A percentile compares a stretch with the other conserved stretches of the same genome.
These are phyloP conservation scores for Chaetomium cochliodes DNA, from an alignment of 495 filamentous ascomycete species.

Conservation along the genomic window DNA sequence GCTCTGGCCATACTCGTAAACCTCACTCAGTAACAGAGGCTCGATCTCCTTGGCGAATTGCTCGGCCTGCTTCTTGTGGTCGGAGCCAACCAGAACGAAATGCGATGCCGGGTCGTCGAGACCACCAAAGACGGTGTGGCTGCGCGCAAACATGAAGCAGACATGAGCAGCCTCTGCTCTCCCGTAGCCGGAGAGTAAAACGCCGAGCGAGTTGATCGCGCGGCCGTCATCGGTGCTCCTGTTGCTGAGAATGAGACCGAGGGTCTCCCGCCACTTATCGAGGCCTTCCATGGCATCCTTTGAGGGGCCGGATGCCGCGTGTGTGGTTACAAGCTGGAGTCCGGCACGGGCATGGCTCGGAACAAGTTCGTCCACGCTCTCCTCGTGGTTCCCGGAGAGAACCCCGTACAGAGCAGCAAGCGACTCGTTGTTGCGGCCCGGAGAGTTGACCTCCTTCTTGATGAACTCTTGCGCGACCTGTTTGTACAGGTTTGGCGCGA, in stretches of 20 bases:
- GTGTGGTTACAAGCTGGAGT: conserved; percentile 79
- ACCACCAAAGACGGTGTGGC: conserved; percentile 67
- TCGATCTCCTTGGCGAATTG: conserved; percentile 76
- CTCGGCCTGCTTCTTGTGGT: conserved; percentile 65
- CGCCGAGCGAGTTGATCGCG: conserved; percentile 76
- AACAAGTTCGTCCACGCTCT: conserved; percentile 95
- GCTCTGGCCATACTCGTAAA: conserved; percentile 83
- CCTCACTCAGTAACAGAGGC: conserved; percentile 81
- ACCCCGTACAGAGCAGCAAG: conserved; percentile 89
- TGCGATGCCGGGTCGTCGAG: conserved; percentile 76
- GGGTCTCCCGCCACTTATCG: conserved; percentile 89
- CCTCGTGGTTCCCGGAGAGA: conserved; percentile 89
- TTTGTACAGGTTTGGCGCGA: conserved; percentile 68
- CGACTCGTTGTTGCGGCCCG: conserved; percentile 73
- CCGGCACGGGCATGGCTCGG: conserved; percentile 89
- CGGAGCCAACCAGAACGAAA: conserved; percentile 79
- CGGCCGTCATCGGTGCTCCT: conserved; percentile 73
- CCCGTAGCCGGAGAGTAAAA: conserved; percentile 80
- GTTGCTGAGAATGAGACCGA: conserved; percentile 82
- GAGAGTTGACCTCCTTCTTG: conserved; percentile 80
- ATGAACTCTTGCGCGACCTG: conserved; percentile 94
- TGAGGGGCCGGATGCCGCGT: conserved; percentile 57
- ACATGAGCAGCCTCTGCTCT: conserved; percentile 88
- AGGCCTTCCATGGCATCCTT: conserved; percentile 80
- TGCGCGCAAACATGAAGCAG: conserved; percentile 65